phyloP scores from a whole-genome alignment of 2,329 filamentous ascomycete species.

The Ceratocystis diversiconidia region DNA sequence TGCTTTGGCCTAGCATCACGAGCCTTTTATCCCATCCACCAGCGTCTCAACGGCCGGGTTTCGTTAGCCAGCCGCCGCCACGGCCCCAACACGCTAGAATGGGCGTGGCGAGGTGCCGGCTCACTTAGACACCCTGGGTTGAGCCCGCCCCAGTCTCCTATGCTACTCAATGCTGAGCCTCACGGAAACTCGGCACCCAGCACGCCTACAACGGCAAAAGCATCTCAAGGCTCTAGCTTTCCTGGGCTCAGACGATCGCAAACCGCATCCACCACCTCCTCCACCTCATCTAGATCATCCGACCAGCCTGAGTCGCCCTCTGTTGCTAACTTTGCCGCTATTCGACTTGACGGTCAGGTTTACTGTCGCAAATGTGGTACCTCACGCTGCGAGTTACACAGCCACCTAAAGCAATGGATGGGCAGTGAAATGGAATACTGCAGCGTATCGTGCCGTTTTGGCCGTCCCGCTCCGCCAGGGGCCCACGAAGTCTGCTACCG shows the following conservation, averaged over 20 bases:
- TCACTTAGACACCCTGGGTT: slow-evolving; percentile 26
- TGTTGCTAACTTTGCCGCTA: slow-evolving; percentile 29
- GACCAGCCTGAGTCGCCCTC: slow-evolving; percentile 14
- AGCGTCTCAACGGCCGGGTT: slow-evolving; percentile 41
- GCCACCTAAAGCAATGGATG: slow-evolving; percentile 48
- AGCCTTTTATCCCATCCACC: slow-evolving; percentile 45
- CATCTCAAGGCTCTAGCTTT: slow-evolving; percentile 12
- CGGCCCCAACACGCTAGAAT: slow-evolving; percentile 49
- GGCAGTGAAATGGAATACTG: slow-evolving; percentile 44
- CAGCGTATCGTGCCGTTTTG: slow-evolving; percentile 43
- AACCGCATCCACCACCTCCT: slow-evolving; percentile 9
- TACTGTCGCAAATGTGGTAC: slow-evolving; percentile 49
- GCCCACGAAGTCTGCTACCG: slow-evolving; percentile 42
- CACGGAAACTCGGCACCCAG: slow-evolving; percentile 1
- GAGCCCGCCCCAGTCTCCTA: slow-evolving; percentile 12
- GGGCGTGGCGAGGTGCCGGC: slow-evolving; percentile 46
- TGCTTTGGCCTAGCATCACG: slow-evolving; percentile 46
- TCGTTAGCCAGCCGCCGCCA: slow-evolving; percentile 41
- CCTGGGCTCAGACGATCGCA: not conserved
- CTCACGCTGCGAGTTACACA: slow-evolving; percentile 47
- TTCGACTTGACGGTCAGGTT: slow-evolving; percentile 43
- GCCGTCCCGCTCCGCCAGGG: slow-evolving; percentile 32
- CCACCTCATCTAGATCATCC: slow-evolving; percentile 14
- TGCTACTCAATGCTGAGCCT: not conserved
- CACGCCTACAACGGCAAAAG: slow-evolving; percentile 6